Evolutionary conservation across 1,284 basidiomycete genomes (phyloP).

Genomic region (Porodaedalea pini): DNA sequence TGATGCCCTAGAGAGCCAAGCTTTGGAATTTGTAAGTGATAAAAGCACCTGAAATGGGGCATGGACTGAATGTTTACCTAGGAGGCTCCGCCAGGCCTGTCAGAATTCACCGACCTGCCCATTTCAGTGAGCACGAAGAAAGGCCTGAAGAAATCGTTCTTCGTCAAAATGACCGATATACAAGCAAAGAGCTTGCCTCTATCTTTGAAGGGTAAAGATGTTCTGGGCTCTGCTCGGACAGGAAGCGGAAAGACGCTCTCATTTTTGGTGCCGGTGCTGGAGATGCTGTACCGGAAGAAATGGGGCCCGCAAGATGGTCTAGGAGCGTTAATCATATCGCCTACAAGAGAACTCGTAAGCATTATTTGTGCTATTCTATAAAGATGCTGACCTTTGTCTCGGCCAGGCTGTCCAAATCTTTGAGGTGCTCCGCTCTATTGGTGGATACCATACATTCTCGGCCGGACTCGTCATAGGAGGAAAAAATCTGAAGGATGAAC

Average conservation of each 20-base stretch:
- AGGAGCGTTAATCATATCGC: constrained; percentile 91
- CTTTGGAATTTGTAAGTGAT: constrained; percentile 53
- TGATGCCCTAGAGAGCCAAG: constrained; percentile 51
- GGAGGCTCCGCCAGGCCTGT: constrained; percentile 46
- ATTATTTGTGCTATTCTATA: neutral
- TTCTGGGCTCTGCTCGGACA: constrained; percentile 76
- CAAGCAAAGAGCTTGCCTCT: constrained; percentile 62
- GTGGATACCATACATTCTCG: constrained; percentile 87
- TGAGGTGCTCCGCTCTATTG: constrained; percentile 90
- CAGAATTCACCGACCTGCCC: constrained; percentile 62
- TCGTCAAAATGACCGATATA: constrained; percentile 84
- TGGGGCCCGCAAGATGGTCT: constrained; percentile 85
- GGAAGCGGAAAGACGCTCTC: constrained; percentile 85
- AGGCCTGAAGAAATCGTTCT: constrained; percentile 83
- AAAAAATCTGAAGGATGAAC: constrained; percentile 93
- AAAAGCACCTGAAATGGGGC: constrained; percentile 20
- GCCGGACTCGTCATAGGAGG: constrained; percentile 96
- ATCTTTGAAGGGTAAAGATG: constrained; percentile 63
- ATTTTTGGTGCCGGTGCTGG: constrained; percentile 76
- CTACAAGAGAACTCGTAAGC: constrained; percentile 85
- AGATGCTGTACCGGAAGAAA: constrained; percentile 67
- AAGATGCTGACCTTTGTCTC: neutral
- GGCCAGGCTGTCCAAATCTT: constrained; percentile 92
- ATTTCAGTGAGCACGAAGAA: constrained; percentile 66
- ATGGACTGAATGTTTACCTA: constrained; percentile 30